These are phyloP conservation scores for Saturnispora quitensis DNA, from an alignment of 805 yeast genomes.

Conservation along the genomic window DNA sequence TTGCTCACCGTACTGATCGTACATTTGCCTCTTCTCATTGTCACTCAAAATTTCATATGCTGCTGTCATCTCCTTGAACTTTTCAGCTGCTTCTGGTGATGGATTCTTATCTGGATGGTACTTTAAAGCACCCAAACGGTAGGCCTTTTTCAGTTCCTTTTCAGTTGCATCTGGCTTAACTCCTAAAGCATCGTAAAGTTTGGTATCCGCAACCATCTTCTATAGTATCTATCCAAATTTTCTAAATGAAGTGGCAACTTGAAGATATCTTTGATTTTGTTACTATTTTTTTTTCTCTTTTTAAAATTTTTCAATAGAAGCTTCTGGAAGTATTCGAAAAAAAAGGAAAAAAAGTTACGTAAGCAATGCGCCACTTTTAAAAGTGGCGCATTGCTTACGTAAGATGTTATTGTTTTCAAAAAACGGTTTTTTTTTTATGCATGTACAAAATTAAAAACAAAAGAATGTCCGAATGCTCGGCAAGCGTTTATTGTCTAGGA, in stretches of 20 bases:
- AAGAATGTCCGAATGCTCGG: background rate
- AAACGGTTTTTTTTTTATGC: background rate
- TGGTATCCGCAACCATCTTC: constrained; percentile 72
- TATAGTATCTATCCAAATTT: background rate
- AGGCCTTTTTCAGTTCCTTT: constrained; percentile 69
- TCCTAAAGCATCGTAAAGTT: constrained; percentile 65
- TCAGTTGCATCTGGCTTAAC: constrained; percentile 64
- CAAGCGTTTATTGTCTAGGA: background rate
- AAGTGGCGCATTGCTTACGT: background rate
- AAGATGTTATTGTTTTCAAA: background rate
- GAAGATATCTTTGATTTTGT: background rate
- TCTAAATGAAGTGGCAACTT: background rate
- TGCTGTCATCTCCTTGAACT: constrained; percentile 80
- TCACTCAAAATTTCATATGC: constrained; percentile 89
- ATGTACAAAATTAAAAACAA: background rate
- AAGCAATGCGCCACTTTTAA: background rate
- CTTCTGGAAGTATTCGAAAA: background rate
- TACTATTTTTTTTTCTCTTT: background rate
- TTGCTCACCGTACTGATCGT: constrained; percentile 88
- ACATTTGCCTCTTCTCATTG: constrained; percentile 76
- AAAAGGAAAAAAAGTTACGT: background rate
- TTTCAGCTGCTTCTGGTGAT: constrained; percentile 87
- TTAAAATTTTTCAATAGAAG: background rate
- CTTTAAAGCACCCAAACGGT: constrained; percentile 71
- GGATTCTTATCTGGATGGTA: constrained; percentile 81